A percentile compares a stretch with the other conserved stretches of the same genome.
These are phyloP conservation scores for Arachis hypogaea DNA, from an alignment of 306 rosid species.

Conservation along the genomic window DNA sequence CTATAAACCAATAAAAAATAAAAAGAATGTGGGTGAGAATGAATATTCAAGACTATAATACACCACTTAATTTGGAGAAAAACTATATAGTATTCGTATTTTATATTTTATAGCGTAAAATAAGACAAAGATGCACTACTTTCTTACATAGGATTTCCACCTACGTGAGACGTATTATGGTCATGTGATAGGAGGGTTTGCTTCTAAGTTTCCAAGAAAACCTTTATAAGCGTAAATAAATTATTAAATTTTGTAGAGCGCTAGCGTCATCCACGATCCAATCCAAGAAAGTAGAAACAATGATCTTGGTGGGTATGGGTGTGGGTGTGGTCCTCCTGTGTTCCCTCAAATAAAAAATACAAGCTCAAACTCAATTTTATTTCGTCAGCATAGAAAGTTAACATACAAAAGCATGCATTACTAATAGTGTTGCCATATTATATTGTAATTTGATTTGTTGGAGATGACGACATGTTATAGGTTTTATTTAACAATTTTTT, in stretches of 20 bases:
- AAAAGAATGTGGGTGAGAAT: neutral
- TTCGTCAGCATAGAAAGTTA: neutral
- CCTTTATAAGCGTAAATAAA: constrained; percentile 12
- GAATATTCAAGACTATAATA: neutral
- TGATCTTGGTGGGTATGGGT: no score
- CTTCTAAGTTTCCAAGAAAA: constrained; percentile 32
- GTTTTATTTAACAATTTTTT: no score
- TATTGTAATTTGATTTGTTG: neutral
- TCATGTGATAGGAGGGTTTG: neutral
- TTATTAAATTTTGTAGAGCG: neutral
- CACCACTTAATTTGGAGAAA: neutral
- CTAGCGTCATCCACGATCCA: neutral
- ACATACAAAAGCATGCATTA: neutral
- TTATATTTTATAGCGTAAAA: neutral
- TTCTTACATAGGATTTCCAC: constrained; percentile 54
- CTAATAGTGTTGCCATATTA: constrained; percentile 2
- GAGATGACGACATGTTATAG: neutral
- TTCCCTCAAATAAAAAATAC: constrained; percentile 13
- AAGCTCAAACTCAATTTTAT: neutral
- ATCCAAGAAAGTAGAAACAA: no score
- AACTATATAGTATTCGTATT: neutral
- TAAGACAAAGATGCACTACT: neutral
- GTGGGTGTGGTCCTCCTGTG: neutral
- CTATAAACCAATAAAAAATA: no score
- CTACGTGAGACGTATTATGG: neutral